Percentiles rank a stretch among this genome's conserved stretches.
Conservation (phyloP, 768 basidiomycete genomes). For the Aureoboletus auriporus region DNA sequence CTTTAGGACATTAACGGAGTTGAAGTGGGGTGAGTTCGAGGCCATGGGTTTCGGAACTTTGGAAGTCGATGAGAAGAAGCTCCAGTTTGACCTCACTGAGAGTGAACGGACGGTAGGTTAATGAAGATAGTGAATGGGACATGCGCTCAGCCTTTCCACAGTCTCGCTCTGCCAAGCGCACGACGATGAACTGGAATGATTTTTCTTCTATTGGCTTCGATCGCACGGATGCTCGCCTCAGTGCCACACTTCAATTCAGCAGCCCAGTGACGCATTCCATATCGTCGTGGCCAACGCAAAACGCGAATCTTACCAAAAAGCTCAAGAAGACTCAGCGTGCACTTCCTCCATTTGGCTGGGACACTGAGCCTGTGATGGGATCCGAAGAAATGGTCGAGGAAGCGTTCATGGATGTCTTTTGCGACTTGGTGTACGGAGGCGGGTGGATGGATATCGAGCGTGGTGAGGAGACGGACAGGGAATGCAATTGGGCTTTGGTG, state of each 20-base stretch:
- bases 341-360: slow-evolving; percentile 88
- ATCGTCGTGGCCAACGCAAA: slow-evolving; percentile 69
- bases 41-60: slow-evolving; percentile 67
- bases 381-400: slow-evolving; percentile 84
- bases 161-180: slow-evolving; percentile 68
- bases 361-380: slow-evolving; percentile 79
- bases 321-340: slow-evolving; percentile 73
- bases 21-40: slow-evolving; percentile 94
- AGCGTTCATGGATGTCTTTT: slow-evolving; percentile 84
- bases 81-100: slow-evolving; percentile 93
- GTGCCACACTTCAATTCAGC: slow-evolving; percentile 78
- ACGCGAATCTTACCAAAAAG: slow-evolving; percentile 69
- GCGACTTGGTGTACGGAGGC: slow-evolving; percentile 74
- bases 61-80: slow-evolving; percentile 55
- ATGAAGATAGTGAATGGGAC: neutral
- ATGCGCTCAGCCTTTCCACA: slow-evolving; percentile 26
- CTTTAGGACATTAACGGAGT: slow-evolving; percentile 77
- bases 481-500: slow-evolving; percentile 92
- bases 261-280: slow-evolving; percentile 54
- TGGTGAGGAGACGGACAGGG: slow-evolving; percentile 68
- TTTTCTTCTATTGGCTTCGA: slow-evolving; percentile 83
- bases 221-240: slow-evolving; percentile 70
- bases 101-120: slow-evolving; percentile 60
- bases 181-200: slow-evolving; percentile 87
- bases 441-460: slow-evolving; percentile 83